phyloP scores from a whole-genome alignment of 345 rosid genomes.

The Eucalyptus leucophloia region DNA sequence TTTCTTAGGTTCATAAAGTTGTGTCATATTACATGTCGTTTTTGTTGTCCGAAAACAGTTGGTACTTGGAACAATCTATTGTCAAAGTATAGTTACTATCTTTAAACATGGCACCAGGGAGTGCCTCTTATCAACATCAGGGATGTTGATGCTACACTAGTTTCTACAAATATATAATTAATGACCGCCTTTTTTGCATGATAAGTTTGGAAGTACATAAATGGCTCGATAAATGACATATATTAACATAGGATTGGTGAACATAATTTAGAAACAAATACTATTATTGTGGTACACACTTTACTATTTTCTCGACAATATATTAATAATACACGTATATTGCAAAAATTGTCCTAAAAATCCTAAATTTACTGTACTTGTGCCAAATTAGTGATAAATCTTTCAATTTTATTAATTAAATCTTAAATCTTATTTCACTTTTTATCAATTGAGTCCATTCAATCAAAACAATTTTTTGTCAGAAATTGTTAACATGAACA shows the following conservation, averaged over 20 bases:
- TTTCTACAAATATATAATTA: not conserved
- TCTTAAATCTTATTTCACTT: too few species aligned
- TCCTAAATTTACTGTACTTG: too few species aligned
- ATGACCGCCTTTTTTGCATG: not conserved
- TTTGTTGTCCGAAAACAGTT: not conserved
- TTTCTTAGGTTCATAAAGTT: not conserved
- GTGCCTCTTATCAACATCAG: not conserved
- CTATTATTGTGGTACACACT: not conserved
- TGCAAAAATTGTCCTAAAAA: not conserved
- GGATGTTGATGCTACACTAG: not conserved
- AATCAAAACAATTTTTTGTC: too few species aligned
- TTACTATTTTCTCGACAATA: not conserved
- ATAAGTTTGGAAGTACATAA: not conserved
- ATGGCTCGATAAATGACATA: not conserved
- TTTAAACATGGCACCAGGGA: not conserved
- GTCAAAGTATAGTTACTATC: not conserved
- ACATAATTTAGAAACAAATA: not conserved
- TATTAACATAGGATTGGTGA: not conserved
- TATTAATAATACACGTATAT: not conserved
- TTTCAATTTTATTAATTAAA: too few species aligned
- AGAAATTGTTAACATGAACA: fast-evolving
- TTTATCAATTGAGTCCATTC: fast-evolving
- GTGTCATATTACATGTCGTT: not conserved
- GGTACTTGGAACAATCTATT: not conserved
- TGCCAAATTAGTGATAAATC: too few species aligned